Evolutionary conservation across 257 asterid genomes (phyloP), one percentile per base, ranked within the genome.

Genomic region (Solanum sparsipilum): DNA sequence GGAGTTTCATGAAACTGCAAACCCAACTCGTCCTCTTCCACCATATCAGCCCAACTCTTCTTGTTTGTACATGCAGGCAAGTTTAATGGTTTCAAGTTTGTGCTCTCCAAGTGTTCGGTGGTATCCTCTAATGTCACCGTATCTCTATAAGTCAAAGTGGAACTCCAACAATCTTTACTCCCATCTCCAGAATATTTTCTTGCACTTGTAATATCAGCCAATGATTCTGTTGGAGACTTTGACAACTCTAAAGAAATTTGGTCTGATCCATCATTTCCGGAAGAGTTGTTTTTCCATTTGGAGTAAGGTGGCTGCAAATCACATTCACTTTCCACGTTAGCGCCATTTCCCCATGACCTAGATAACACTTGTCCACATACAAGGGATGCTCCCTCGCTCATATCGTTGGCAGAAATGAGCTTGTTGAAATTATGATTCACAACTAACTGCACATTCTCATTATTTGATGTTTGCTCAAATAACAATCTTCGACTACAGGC

Each of bases 41-140:
- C 99, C 93, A 93, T 92, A 87, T 94, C 97, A 56, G 98, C 98
- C 99, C 99, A 94, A 73, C 93, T 93, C 90, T 90, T 94, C 89
- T 90, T 89, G 15, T 35, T 86, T 52, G 86, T 87, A 23, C 90
- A 25, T 21, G 46, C 70, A 21, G 88, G 32, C 39, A 21, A 29
- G 78, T 73, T 86, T 0, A 29, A 46, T 31, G 73, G n/a, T 86
- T 87, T 87, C 9, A 70, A 8, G 65, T 70, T 32, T 38, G 86
- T 48, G 21, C 73, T 83, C 52, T 87, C 58, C 31, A 65, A 60
- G 46, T 83, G 39, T 68, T 87, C 86, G 31, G 56, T 86, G 35
- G 87, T 71, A 74, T 88, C 88, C 3, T 7, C 38, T 21, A 38
- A 29, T 52, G 82, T 25, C 81, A 10, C 46, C 83, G 15, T 44